Evolutionary conservation across 768 basidiomycete genomes (phyloP).

Genomic region (Naematelia aurantialba): DNA sequence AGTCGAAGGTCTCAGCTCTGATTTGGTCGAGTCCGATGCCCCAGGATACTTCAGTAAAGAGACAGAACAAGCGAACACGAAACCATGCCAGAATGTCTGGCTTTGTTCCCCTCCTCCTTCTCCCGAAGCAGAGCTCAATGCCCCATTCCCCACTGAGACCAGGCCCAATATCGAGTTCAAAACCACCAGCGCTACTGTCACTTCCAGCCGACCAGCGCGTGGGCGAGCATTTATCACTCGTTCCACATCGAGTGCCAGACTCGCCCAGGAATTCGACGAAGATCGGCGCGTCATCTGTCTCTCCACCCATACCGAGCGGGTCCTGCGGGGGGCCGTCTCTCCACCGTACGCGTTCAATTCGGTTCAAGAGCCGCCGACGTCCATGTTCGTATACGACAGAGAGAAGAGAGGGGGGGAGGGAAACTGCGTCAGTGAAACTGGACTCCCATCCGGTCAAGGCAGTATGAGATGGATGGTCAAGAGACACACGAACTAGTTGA

Average conservation of each 20-base stretch:
- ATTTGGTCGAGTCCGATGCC: no score
- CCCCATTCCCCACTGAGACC: neutral
- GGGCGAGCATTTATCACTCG: neutral
- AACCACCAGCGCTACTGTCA: neutral
- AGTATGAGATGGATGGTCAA: no score
- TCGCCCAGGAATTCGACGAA: conserved; percentile 4
- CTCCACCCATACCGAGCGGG: conserved; percentile 1
- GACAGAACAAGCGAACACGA: no score
- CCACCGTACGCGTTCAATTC: no score
- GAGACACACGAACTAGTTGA: no score
- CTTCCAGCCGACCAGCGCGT: neutral
- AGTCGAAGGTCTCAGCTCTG: no score
- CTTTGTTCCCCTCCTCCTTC: neutral
- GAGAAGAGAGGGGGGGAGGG: no score
- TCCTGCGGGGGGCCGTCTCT: neutral
- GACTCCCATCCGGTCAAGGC: no score
- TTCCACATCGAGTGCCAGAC: conserved; percentile 1
- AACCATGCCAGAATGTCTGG: neutral
- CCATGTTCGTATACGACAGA: no score
- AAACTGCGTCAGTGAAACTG: no score
- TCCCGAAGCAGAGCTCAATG: neutral
- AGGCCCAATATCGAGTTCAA: neutral
- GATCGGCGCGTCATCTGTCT: conserved; percentile 3
- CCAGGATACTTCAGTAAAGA: no score
- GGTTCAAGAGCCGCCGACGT: no score